Percentiles rank a stretch among this genome's conserved stretches.
These are phyloP conservation scores for Penicillium fuscoglaucum DNA, from an alignment of 2,329 filamentous ascomycete genomes.

Conservation along the genomic window DNA sequence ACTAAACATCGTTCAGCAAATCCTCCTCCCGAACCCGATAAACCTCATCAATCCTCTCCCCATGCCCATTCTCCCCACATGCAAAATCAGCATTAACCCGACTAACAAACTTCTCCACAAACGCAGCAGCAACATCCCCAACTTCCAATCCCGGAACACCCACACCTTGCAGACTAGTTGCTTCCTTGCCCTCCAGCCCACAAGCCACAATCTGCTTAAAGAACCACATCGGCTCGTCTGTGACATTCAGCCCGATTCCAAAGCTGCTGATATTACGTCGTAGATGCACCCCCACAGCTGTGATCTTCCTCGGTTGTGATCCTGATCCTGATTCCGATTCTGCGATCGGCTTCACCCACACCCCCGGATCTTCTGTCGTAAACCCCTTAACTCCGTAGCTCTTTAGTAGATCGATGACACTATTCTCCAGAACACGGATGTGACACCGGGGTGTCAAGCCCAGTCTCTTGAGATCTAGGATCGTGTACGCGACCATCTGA, in stretches of 20 bases:
- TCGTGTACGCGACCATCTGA: constrained; percentile 88
- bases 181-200: constrained; percentile 74
- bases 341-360: constrained; percentile 63
- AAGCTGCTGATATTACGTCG: constrained; percentile 79
- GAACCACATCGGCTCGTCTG: constrained; percentile 63
- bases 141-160: constrained; percentile 31
- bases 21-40: constrained; percentile 41
- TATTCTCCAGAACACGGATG: constrained; percentile 74
- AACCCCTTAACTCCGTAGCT: constrained; percentile 62
- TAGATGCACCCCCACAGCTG: constrained; percentile 88
- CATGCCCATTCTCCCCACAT: constrained; percentile 28
- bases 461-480: constrained; percentile 75
- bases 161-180: constrained; percentile 70
- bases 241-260: constrained; percentile 69
- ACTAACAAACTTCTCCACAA: constrained; percentile 43
- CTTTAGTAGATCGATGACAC: constrained; percentile 66
- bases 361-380: constrained; percentile 75
- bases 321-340: constrained; percentile 10
- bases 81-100: constrained; percentile 40
- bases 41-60: constrained; percentile 43
- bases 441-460: constrained; percentile 71
- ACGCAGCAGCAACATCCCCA: constrained; percentile 42
- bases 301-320: constrained; percentile 64
- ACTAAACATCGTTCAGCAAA: constrained; percentile 4
- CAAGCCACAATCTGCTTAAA: constrained; percentile 79